These are phyloP conservation scores for Drechslerella dactyloides DNA, from an alignment of 2,329 filamentous ascomycete genomes.

Conservation along the genomic window DNA sequence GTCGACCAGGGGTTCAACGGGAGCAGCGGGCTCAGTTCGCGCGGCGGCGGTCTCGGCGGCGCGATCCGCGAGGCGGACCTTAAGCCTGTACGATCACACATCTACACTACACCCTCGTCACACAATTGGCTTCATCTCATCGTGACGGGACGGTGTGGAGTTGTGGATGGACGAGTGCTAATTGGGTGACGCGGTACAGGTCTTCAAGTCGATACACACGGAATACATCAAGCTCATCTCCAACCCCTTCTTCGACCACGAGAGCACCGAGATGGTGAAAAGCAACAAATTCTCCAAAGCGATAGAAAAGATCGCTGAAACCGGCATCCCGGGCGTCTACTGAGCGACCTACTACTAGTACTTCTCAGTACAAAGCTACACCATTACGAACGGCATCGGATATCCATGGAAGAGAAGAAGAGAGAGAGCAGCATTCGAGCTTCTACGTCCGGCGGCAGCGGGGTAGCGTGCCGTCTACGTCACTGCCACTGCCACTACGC, in stretches of 20 bases:
- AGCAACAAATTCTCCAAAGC: conserved; percentile 81
- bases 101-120: too few species aligned
- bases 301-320: conserved; percentile 82
- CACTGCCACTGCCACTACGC: background rate
- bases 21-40: conserved; percentile 53
- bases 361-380: too few species aligned
- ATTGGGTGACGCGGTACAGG: too few species aligned
- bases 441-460: background rate
- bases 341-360: background rate
- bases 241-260: conserved; percentile 93
- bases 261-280: conserved; percentile 81
- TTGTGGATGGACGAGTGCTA: too few species aligned
- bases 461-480: background rate
- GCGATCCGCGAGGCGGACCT: conserved; percentile 85
- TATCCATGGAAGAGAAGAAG: background rate
- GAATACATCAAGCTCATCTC: conserved; percentile 87
- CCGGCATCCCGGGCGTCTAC: conserved; percentile 75
- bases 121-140: too few species aligned
- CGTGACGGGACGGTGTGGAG: background rate
- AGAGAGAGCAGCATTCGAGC: background rate
- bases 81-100: conserved; percentile 67
- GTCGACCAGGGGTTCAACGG: conserved; percentile 83
- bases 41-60: conserved; percentile 61
- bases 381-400: background rate
- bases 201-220: conserved; percentile 89